These are phyloP conservation scores for Kwoniella dendrophila DNA, from an alignment of 768 basidiomycete species.

Conservation along the genomic window DNA sequence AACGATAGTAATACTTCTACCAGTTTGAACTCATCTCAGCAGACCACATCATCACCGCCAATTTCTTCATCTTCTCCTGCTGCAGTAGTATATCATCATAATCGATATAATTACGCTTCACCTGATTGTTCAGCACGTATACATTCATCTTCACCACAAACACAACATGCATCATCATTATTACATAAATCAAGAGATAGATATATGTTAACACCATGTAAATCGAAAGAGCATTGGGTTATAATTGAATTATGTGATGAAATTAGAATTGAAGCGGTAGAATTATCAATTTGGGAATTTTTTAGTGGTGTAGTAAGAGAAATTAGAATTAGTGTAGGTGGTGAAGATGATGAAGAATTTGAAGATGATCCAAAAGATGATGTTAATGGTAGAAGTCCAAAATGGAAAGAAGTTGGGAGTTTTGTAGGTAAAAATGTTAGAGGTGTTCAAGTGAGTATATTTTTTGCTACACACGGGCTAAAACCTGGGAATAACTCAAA, in stretches of 20 bases:
- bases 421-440: slow-evolving; percentile 80
- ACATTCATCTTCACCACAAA: slow-evolving; percentile 75
- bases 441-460: slow-evolving; percentile 75
- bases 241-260: slow-evolving; percentile 97
- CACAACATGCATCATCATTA: slow-evolving; percentile 80
- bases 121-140: slow-evolving; percentile 91
- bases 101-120: slow-evolving; percentile 93
- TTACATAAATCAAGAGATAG: slow-evolving; percentile 85
- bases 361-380: slow-evolving; percentile 33
- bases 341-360: slow-evolving; percentile 48
- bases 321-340: slow-evolving; percentile 74
- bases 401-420: slow-evolving; percentile 76
- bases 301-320: slow-evolving; percentile 96
- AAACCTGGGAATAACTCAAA: neutral
- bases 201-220: slow-evolving; percentile 96
- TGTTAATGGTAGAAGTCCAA: slow-evolving; percentile 11
- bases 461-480: too few species aligned
- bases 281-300: slow-evolving; percentile 96
- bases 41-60: slow-evolving; percentile 13
- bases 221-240: slow-evolving; percentile 68
- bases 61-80: too few species aligned
- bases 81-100: too few species aligned
- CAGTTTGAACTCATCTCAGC: slow-evolving; percentile 3
- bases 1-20: neutral
- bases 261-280: slow-evolving; percentile 92